Conservation (phyloP, 2,329 filamentous ascomycete species). For the Penicillium sp. region DNA sequence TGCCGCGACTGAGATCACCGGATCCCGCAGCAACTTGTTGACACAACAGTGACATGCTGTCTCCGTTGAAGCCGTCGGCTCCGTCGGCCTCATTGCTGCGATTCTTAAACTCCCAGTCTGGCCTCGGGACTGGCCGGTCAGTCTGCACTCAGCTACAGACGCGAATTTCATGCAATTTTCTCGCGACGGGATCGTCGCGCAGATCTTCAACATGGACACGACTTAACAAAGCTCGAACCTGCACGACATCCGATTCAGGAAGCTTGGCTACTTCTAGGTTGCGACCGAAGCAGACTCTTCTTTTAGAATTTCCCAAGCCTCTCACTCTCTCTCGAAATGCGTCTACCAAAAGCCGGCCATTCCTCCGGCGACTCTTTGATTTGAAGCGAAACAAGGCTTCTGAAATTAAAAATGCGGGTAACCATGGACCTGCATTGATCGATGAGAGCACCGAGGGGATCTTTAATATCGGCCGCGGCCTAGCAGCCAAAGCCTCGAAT, state of each 20-base stretch:
- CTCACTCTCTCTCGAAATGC: conserved; percentile 22
- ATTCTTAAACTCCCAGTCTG: conserved; percentile 66
- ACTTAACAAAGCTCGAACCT: conserved; percentile 17
- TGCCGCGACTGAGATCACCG: conserved; percentile 14
- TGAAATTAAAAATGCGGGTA: conserved; percentile 45
- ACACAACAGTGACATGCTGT: conserved; percentile 35
- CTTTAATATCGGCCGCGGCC: conserved; percentile 63
- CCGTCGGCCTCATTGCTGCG: conserved; percentile 58
- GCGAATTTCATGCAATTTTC: conserved; percentile 12
- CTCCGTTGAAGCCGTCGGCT: conserved; percentile 35
- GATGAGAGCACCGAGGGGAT: conserved; percentile 56
- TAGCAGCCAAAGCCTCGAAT: conserved; percentile 69
- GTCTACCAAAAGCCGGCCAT: conserved; percentile 30
- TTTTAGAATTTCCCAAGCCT: conserved; percentile 5
- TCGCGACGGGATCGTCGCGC: conserved; percentile 16
- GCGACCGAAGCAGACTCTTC: conserved; percentile 4
- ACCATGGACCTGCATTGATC: conserved; percentile 53
- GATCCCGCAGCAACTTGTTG: conserved; percentile 5
- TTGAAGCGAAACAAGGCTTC: conserved; percentile 30
- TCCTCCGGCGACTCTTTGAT: conserved; percentile 36
- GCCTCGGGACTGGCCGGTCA: conserved; percentile 44
- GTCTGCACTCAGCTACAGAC: conserved; percentile 19
- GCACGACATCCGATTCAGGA: conserved; percentile 27
- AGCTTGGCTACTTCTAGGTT: conserved; percentile 23
- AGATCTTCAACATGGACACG: conserved; percentile 21